Conservation (phyloP, 2,329 filamentous ascomycete genomes). For the Diplodia intermedia region DNA sequence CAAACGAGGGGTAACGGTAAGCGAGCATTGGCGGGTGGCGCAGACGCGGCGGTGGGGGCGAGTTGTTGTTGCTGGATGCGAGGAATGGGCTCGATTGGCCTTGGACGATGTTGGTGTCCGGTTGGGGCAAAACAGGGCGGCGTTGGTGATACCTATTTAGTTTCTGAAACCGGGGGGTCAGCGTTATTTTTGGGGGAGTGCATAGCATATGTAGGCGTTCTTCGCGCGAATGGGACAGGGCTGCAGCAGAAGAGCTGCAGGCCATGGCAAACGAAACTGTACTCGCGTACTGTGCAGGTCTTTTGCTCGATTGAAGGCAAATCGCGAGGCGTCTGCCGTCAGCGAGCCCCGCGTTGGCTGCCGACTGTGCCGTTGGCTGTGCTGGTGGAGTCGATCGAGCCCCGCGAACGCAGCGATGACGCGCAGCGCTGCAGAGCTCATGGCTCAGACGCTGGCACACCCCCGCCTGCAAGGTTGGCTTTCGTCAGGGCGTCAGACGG, state of each 20-base stretch:
- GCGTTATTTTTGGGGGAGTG: not conserved
- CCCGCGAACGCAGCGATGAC: constrained; percentile 26
- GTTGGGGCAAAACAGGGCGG: constrained; percentile 2
- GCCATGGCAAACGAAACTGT: not conserved
- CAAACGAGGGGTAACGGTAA: not conserved
- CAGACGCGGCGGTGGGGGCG: constrained; percentile 21
- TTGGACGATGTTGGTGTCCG: constrained; percentile 3
- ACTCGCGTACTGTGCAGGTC: not conserved
- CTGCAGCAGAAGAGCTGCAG: constrained; percentile 10
- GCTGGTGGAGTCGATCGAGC: constrained; percentile 20
- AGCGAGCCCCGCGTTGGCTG: not conserved
- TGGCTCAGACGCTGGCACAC: constrained; percentile 22
- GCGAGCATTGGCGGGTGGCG: constrained; percentile 16
- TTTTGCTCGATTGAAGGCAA: not conserved
- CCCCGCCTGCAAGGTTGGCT: constrained; percentile 13
- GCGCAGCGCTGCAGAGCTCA: constrained; percentile 16
- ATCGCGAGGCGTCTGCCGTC: not conserved
- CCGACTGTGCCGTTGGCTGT: constrained; percentile 18
- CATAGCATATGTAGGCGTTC: constrained; percentile 11
- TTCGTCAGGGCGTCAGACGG: constrained; percentile 20
- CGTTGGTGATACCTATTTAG: constrained; percentile 22
- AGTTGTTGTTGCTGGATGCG: not conserved
- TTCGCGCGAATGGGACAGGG: constrained; percentile 19
- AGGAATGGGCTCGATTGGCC: constrained; percentile 18
- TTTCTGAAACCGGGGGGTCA: constrained; percentile 15